Conservation (phyloP, 2,329 filamentous ascomycete genomes). For the Fusarium succisae region DNA sequence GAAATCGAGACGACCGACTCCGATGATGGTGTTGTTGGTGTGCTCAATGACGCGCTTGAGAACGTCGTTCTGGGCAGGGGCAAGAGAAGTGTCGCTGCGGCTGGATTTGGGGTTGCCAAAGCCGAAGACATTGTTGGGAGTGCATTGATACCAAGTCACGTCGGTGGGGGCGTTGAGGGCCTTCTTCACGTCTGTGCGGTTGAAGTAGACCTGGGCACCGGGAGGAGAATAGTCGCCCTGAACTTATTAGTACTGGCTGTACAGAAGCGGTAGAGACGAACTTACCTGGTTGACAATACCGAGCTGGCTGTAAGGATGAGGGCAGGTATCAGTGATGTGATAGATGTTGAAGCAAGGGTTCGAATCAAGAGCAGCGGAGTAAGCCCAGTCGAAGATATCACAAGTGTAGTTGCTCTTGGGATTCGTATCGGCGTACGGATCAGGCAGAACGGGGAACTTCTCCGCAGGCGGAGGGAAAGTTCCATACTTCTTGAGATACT, state of each 20-base stretch:
- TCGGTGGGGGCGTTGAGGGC: constrained; percentile 70
- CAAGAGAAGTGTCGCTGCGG: constrained; percentile 26
- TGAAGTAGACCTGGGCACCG: constrained; percentile 73
- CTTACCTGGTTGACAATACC: constrained; percentile 68
- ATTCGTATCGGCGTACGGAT: constrained; percentile 45
- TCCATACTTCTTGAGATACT: constrained; percentile 68
- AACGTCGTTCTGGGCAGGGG: constrained; percentile 32
- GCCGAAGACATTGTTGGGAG: constrained; percentile 39
- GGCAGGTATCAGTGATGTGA: constrained; percentile 77
- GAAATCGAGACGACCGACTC: constrained; percentile 60
- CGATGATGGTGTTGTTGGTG: constrained; percentile 47
- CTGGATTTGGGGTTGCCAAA: constrained; percentile 30
- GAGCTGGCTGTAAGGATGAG: constrained; percentile 73
- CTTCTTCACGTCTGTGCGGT: constrained; percentile 73
- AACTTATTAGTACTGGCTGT: fast-evolving
- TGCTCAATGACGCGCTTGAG: constrained; percentile 44
- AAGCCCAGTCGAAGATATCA: constrained; percentile 65
- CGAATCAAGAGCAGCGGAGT: constrained; percentile 59
- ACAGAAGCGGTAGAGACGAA: fast-evolving
- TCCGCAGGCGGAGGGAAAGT: constrained; percentile 73
- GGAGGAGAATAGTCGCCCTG: constrained; percentile 68
- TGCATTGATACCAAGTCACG: constrained; percentile 42
- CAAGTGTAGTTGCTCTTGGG: constrained; percentile 57
- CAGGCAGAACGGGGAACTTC: constrained; percentile 58
- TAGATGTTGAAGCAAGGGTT: constrained; percentile 88